Evolutionary conservation across 805 yeast genomes (phyloP), one percentile per base, ranked within the genome.

Genomic region (Torulaspora indica): DNA sequence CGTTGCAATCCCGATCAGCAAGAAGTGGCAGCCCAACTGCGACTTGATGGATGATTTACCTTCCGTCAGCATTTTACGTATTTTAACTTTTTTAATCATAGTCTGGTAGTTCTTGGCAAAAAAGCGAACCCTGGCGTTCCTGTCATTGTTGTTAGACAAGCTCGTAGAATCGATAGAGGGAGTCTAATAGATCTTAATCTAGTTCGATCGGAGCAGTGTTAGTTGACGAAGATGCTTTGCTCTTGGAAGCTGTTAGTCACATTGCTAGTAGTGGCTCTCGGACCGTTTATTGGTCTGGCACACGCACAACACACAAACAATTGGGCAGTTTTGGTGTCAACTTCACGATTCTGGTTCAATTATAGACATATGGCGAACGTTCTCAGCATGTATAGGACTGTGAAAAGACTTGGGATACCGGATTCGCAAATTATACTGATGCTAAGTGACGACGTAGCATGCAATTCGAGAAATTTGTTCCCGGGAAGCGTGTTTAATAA

Each of bases 311-410:
- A 68, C 78, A 89, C 82, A 5, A 78, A 78, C 56, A 78, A 78
- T 61, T 78, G 83, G 83, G 79, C 98, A 0, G 98, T 93, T 4
- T 69, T 93, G 35, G 96, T 93, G 30, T 88, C 96, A 2, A 91
- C 99, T 1, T 89, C 97, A 9, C 72, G 98, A 47, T 93, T 93
- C 68, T 93, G 99, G 99, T 93, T 93, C 74, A 93, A 93, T 66
- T 93, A 93, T 62, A 75, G 98, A 62, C 99, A 93, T 65, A 87
- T 91, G 88, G 98, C 98, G 30, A 93, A 93, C 66, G 95, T 85
- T 24, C 71, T 93, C 53, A 84, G 95, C 60, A 81, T 93, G 78
- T 93, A 93, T 70, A 76, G 98, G 54, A 93, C 98, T 0, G 98
- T 93, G 30, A 93, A 91, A 66, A 74, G 98, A 55, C 68, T 93